A percentile compares a stretch with the other conserved stretches of the same genome.
phyloP scores from a whole-genome alignment of 2,329 filamentous ascomycete genomes.

The Atkinsonella texensis region DNA sequence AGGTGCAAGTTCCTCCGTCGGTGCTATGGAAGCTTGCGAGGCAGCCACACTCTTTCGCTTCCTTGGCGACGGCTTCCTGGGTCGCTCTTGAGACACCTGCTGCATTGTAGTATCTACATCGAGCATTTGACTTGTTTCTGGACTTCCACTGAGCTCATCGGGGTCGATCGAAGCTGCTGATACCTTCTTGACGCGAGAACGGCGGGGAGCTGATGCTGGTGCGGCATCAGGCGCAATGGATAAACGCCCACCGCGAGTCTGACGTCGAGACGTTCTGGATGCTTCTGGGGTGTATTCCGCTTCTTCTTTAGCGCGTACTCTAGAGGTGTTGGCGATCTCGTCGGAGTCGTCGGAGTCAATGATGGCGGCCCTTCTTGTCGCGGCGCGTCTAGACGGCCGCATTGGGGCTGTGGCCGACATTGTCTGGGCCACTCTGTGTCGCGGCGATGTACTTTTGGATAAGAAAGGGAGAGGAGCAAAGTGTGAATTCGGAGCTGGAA shows the following conservation, averaged over 20 bases:
- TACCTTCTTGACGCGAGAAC: constrained; percentile 29
- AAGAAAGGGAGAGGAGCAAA: neutral
- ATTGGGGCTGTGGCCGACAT: constrained; percentile 23
- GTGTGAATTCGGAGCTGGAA: neutral
- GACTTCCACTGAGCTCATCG: constrained; percentile 1
- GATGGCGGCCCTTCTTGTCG: constrained; percentile 57
- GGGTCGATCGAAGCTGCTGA: constrained; percentile 13
- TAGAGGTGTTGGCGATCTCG: constrained; percentile 39
- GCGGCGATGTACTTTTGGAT: neutral
- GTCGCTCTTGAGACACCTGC: constrained; percentile 20
- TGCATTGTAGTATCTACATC: constrained; percentile 23
- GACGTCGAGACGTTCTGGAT: constrained; percentile 42
- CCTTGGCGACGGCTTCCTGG: constrained; percentile 38
- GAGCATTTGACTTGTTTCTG: constrained; percentile 21
- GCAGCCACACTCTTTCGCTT: constrained; percentile 54
- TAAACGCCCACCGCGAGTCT: constrained; percentile 27
- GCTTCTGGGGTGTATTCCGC: constrained; percentile 73
- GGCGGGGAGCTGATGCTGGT: constrained; percentile 30
- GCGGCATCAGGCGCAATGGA: constrained; percentile 33
- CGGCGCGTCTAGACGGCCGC: constrained; percentile 29
- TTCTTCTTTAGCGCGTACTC: constrained; percentile 46
- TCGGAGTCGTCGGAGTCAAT: constrained; percentile 74
- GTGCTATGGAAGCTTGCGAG: constrained; percentile 27
- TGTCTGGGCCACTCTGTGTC: neutral
- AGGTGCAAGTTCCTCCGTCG: constrained; percentile 26